Base-by-base conservation (phyloP, 257 asterid species). In the Leptodermis oblonga region DNA sequence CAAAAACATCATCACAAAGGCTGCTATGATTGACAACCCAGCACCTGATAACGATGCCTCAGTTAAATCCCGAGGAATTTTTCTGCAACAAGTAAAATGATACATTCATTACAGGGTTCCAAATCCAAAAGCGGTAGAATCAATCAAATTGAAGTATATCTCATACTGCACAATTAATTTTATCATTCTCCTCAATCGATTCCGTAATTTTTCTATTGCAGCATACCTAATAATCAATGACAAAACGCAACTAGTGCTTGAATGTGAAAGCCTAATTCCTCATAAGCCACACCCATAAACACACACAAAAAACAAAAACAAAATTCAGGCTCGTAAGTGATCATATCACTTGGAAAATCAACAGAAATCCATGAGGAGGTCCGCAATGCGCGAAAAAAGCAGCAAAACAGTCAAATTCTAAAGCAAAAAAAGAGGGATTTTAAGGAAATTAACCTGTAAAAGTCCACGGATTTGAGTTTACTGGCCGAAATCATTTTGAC, bases 21-120 rank as follows among this genome's bases (percentile, higher is more conserved):
- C 95, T 49, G 97, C 98, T 70, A 86, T 23, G 52, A 93, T 86
- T 79, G 98, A 90, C 85, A 93, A 71, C 52, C 97, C 96, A 83
- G 97, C 97, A 76, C 97, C 98, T 36, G 96, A 88, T 65, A 93
- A 67, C 15, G 95, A 93, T 71, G 98, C 95, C 78, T 93, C 96
- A 3, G 95, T 92, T 87, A 92, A 83, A 77, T 90, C 93, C 70
- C 96, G 83, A 7, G 96, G 93, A 30, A 85, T 88, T 83, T 93
- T 93, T 84, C 98, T 92, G 96, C 74, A 84, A 74, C 74, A 84
- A 74, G 73, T 48, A 77, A 69, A 72, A 71, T 25, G 9, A 26
- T 67, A 54, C 48, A 51, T 15, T 42, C 28, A 60, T 17, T 13
- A 51, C 30, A 37, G 22, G 7, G 13, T 11, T 59, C 34, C 20